Percentiles rank a stretch among this genome's conserved stretches.
Conservation (phyloP, 2,329 filamentous ascomycete species). For the Talaromyces sp. region DNA sequence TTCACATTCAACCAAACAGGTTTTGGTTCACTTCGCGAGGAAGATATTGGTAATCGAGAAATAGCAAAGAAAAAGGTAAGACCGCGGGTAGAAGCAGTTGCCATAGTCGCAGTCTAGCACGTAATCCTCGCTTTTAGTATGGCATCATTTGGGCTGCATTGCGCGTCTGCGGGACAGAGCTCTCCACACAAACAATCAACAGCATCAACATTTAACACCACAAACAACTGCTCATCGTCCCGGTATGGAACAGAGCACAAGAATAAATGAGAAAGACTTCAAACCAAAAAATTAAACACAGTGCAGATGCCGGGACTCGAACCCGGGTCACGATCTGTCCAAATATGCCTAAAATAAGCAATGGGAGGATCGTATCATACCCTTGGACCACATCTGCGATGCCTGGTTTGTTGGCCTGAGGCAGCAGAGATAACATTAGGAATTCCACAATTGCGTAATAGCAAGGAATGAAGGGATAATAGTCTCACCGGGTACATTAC, state of each 20-base stretch:
- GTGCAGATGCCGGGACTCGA: slow-evolving; percentile 26
- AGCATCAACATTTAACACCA: neutral
- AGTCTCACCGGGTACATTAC: neutral
- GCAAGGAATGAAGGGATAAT: neutral
- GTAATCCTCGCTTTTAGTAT: neutral
- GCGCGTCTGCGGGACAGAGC: neutral
- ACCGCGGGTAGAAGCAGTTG: neutral
- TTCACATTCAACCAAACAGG: neutral
- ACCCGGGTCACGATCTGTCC: slow-evolving; percentile 26
- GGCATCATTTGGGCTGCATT: neutral
- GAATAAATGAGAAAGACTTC: neutral
- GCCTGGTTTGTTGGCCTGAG: neutral
- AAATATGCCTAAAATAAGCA: neutral
- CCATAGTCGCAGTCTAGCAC: neutral
- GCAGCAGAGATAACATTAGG: neutral
- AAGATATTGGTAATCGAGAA: neutral
- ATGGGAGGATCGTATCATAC: slow-evolving; percentile 29
- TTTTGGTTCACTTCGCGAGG: neutral
- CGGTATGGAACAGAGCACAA: neutral
- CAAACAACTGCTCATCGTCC: neutral
- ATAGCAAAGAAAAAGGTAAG: neutral
- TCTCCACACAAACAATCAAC: neutral
- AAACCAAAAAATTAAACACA: neutral
- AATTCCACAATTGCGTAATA: too few relatives aligned
- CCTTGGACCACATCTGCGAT: slow-evolving; percentile 25